phyloP scores from a whole-genome alignment of 164 flowering plant genomes.

The Vitis rupestris region DNA sequence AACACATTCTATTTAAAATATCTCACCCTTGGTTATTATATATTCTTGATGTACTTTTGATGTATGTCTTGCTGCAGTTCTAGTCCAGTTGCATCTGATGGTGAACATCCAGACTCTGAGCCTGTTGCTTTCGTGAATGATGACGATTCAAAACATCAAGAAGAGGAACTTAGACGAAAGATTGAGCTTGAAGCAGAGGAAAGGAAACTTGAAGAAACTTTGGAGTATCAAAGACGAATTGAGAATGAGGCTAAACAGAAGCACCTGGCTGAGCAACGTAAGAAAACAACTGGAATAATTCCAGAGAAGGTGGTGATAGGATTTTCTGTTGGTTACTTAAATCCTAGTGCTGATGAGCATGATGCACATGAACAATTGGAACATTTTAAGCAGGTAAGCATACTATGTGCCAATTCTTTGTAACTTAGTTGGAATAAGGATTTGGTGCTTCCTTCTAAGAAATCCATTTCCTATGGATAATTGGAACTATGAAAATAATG shows the following conservation, averaged over 20 bases:
- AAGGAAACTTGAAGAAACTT: conserved; percentile 87
- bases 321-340: conserved; percentile 13
- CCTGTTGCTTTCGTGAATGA: conserved; percentile 23
- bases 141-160: conserved; percentile 45
- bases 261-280: conserved; percentile 86
- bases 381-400: conserved; percentile 25
- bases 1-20: not conserved
- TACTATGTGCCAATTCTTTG: not conserved
- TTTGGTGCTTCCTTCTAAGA: not conserved
- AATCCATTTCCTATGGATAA: not conserved
- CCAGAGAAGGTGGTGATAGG: conserved; percentile 28
- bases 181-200: conserved; percentile 95
- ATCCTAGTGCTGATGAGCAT: conserved; percentile 10
- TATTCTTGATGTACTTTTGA: not conserved
- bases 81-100: conserved; percentile 40
- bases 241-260: conserved; percentile 92
- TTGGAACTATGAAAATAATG: not conserved
- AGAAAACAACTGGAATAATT: conserved; percentile 31
- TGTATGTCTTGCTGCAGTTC: conserved; percentile 41
- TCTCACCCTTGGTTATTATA: not conserved
- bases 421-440: not conserved
- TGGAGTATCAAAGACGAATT: conserved; percentile 87
- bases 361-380: conserved; percentile 18
- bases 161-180: conserved; percentile 69
- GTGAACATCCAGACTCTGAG: conserved; percentile 38